Percentiles rank a stretch among this genome's conserved stretches.
Conservation (phyloP, 176 grass and related monocot species). For the Phyllostachys edulis region DNA sequence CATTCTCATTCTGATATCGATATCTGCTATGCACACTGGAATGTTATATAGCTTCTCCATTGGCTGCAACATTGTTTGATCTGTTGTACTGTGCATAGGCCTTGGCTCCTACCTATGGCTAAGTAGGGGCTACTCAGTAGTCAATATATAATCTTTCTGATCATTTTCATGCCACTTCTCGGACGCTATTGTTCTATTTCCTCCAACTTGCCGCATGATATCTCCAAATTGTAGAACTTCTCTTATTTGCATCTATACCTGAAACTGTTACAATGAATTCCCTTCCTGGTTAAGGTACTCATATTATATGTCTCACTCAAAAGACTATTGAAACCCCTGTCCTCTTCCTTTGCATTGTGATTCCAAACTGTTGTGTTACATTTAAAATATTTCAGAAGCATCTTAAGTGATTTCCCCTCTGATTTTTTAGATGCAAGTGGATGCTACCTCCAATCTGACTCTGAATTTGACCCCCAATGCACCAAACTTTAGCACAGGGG, state of each 20-base stretch:
- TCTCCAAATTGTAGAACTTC: background rate
- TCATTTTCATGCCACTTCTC: background rate
- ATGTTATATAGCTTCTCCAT: background rate
- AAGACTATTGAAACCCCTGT: background rate
- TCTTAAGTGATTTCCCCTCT: slow-evolving; percentile 4
- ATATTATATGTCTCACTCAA: background rate
- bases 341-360: background rate
- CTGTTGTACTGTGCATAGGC: background rate
- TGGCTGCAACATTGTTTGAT: background rate
- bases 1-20: background rate
- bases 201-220: background rate
- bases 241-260: background rate
- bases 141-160: background rate
- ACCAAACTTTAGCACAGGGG: slow-evolving; percentile 73
- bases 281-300: background rate
- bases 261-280: background rate
- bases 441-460: slow-evolving; percentile 49
- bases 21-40: background rate
- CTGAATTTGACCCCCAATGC: slow-evolving; percentile 43
- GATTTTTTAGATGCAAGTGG: slow-evolving; percentile 82
- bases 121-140: background rate
- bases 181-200: background rate
- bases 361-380: background rate
- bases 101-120: background rate
- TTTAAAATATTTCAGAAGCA: background rate